These are phyloP conservation scores for Luffa acutangula DNA, from an alignment of 306 rosid species.

Conservation along the genomic window DNA sequence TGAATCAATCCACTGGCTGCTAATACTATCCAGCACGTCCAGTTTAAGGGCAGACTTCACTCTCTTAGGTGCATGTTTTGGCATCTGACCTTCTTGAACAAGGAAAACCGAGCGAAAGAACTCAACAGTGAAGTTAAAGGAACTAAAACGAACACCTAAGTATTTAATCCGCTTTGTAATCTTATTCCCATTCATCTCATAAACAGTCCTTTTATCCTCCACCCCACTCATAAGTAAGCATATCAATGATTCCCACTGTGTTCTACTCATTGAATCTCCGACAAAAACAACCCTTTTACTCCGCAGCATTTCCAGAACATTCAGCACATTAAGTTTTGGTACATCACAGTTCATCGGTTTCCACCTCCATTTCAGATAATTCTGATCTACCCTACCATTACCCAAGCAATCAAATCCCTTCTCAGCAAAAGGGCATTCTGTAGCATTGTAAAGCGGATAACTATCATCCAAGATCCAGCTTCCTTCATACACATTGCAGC, in stretches of 20 bases:
- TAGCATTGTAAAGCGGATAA: constrained; percentile 60
- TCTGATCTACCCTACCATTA: constrained; percentile 54
- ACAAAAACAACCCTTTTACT: constrained; percentile 71
- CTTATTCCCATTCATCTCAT: constrained; percentile 59
- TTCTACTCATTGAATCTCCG: constrained; percentile 90
- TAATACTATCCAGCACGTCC: constrained; percentile 61
- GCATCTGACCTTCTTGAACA: constrained; percentile 46
- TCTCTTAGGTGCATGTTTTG: constrained; percentile 64
- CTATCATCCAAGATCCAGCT: constrained; percentile 40
- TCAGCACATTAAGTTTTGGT: constrained; percentile 37
- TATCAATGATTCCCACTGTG: constrained; percentile 84
- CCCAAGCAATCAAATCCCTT: constrained; percentile 67
- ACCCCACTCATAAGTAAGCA: constrained; percentile 84
- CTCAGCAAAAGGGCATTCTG: constrained; percentile 76
- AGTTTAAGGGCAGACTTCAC: constrained; percentile 59
- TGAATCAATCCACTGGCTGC: constrained; percentile 60
- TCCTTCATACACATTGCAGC: constrained; percentile 58
- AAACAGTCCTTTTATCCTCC: constrained; percentile 57
- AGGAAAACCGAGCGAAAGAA: constrained; percentile 76
- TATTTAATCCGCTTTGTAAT: constrained; percentile 55
- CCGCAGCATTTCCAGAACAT: constrained; percentile 39
- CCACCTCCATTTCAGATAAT: constrained; percentile 75
- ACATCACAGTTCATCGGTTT: constrained; percentile 50
- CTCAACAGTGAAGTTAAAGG: constrained; percentile 65
- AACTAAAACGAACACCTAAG: constrained; percentile 66